Evolutionary conservation across 2,329 filamentous ascomycete species (phyloP).

Genomic region (Hypocreales sp.): DNA sequence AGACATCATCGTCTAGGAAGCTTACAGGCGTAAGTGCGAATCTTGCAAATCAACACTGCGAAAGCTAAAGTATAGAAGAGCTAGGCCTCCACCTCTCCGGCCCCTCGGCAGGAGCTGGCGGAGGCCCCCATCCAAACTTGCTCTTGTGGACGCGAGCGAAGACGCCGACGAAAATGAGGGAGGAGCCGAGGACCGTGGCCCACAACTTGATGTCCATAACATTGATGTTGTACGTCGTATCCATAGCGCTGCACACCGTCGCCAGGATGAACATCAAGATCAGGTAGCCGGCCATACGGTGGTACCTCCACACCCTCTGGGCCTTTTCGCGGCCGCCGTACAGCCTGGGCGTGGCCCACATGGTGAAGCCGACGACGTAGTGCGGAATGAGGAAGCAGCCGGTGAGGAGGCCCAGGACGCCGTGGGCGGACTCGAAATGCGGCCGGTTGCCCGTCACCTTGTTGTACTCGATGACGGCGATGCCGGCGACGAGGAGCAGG

Average conservation of each 20-base stretch:
- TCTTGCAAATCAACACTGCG: no score
- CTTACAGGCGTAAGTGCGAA: no score
- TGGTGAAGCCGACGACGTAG: slow-evolving; percentile 64
- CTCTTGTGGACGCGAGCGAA: slow-evolving; percentile 65
- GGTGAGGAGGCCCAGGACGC: slow-evolving; percentile 64
- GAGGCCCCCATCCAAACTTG: no score
- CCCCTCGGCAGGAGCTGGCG: no score
- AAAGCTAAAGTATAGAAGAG: no score
- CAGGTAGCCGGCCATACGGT: slow-evolving; percentile 63
- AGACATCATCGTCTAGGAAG: no score
- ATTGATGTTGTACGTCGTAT: slow-evolving; percentile 57
- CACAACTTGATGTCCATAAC: slow-evolving; percentile 61
- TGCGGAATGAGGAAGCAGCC: slow-evolving; percentile 58
- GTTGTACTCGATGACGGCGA: slow-evolving; percentile 67
- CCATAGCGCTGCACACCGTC: slow-evolving; percentile 59
- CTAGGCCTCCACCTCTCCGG: no score
- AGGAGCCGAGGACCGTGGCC: slow-evolving; percentile 51
- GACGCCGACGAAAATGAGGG: slow-evolving; percentile 56
- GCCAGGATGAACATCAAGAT: slow-evolving; percentile 55
- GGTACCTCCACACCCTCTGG: slow-evolving; percentile 80
- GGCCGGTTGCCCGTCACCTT: slow-evolving; percentile 52
- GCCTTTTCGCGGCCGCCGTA: slow-evolving; percentile 70
- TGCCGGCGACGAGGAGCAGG: slow-evolving; percentile 44
- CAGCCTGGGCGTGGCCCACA: slow-evolving; percentile 58
- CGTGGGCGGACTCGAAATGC: slow-evolving; percentile 72